phyloP scores from a whole-genome alignment of 2,329 filamentous ascomycete genomes.

The Chrysosporium keratinophilum region DNA sequence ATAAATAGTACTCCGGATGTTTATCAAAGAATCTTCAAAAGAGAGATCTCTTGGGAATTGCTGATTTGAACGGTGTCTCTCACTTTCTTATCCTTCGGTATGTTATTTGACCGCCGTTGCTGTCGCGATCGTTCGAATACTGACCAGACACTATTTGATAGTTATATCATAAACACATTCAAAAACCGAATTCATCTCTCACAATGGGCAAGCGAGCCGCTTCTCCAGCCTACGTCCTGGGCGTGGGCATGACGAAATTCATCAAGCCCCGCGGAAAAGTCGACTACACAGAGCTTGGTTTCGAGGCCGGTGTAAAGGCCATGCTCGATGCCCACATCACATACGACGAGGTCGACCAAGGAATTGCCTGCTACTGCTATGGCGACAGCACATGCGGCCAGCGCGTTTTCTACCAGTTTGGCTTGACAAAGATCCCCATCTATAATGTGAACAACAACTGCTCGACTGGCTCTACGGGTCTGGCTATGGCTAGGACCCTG shows the following conservation, averaged over 20 bases:
- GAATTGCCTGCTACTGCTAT: constrained; percentile 95
- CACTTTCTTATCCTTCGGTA: too few relatives aligned
- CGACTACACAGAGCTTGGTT: constrained; percentile 89
- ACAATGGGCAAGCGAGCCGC: constrained; percentile 44
- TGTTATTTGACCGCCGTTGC: too few relatives aligned
- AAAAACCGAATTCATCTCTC: constrained; percentile 3
- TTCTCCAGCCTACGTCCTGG: constrained; percentile 69
- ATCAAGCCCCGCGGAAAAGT: constrained; percentile 92
- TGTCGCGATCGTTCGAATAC: not conserved
- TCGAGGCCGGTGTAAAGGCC: constrained; percentile 82
- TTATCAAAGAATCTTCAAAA: too few relatives aligned
- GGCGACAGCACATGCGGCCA: constrained; percentile 92
- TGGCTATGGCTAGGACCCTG: constrained; percentile 72
- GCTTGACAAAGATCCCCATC: constrained; percentile 91
- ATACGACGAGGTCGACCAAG: constrained; percentile 93
- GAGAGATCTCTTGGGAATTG: too few relatives aligned
- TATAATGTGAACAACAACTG: constrained; percentile 99
- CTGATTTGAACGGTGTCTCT: too few relatives aligned
- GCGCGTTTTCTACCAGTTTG: constrained; percentile 97
- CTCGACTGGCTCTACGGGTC: constrained; percentile 83
- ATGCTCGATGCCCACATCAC: constrained; percentile 68
- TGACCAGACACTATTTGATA: not conserved
- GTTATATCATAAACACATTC: not conserved
- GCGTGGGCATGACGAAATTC: constrained; percentile 98
- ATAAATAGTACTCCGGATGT: not conserved